Conservation (phyloP, 2,329 filamentous ascomycete genomes). For the Fonsecaea monophora region DNA sequence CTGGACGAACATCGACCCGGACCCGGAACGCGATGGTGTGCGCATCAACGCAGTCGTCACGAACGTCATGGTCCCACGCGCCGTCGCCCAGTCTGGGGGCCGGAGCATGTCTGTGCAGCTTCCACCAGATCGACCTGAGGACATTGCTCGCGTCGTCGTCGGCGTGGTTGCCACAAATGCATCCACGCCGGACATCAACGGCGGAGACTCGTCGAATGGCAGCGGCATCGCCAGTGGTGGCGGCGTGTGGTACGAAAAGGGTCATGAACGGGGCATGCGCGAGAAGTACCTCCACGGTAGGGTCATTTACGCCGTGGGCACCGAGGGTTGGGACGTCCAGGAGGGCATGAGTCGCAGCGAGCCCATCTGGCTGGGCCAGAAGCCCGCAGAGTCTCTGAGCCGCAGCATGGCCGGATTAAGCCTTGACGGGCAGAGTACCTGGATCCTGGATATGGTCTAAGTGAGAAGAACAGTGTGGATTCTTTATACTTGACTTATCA, state of each 20-base stretch:
- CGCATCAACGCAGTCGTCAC: constrained; percentile 55
- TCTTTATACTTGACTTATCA: no score
- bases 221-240: constrained; percentile 25
- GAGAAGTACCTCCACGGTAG: constrained; percentile 47
- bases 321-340: constrained; percentile 54
- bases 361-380: constrained; percentile 53
- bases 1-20: constrained; percentile 40
- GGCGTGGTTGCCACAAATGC: constrained; percentile 32
- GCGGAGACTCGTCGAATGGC: constrained; percentile 8
- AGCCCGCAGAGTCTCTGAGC: constrained; percentile 32
- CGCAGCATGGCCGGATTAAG: constrained; percentile 16
- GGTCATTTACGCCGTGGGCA: constrained; percentile 53
- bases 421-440: constrained; percentile 21
- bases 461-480: background rate
- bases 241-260: constrained; percentile 35
- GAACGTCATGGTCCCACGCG: constrained; percentile 53
- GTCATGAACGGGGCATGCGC: constrained; percentile 28
- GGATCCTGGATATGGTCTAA: constrained; percentile 35
- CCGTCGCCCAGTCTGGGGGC: constrained; percentile 46
- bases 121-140: constrained; percentile 49
- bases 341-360: constrained; percentile 51
- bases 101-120: constrained; percentile 48
- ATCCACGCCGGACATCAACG: constrained; percentile 20
- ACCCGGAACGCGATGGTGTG: constrained; percentile 42
- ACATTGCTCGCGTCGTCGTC: constrained; percentile 46